A percentile compares a stretch with the other conserved stretches of the same genome.
These are phyloP conservation scores for Mycena galopus DNA, from an alignment of 768 basidiomycete genomes.

Conservation along the genomic window DNA sequence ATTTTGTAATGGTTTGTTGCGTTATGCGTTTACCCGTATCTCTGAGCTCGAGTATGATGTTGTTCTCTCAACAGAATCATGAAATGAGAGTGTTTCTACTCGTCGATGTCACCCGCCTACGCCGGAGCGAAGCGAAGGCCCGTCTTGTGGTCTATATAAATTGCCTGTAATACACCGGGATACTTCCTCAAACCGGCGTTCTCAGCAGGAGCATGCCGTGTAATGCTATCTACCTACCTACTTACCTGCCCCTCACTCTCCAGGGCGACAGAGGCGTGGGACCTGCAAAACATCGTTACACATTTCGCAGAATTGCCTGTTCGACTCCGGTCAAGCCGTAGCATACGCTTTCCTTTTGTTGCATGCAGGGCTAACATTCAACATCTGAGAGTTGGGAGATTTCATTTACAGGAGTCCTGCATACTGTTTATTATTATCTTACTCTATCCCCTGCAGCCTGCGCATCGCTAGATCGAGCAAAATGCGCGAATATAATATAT, in stretches of 20 bases:
- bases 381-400: background rate
- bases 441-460: background rate
- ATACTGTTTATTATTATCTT: background rate
- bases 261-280: background rate
- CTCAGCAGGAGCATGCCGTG: too few species aligned
- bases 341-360: background rate
- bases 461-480: conserved; percentile 20
- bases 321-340: background rate
- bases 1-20: background rate
- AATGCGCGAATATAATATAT: conserved; percentile 8
- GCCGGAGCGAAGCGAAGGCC: too few species aligned
- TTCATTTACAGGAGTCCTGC: background rate
- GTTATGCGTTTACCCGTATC: background rate
- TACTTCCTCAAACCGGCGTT: too few species aligned
- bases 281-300: background rate
- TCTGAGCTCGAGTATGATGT: background rate
- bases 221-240: too few species aligned
- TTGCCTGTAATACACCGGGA: too few species aligned
- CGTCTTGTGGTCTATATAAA: too few species aligned
- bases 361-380: background rate
- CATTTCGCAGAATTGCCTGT: background rate
- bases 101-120: too few species aligned
- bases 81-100: background rate
- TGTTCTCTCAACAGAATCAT: background rate
- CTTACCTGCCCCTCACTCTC: too few species aligned